Evolutionary conservation across 2,329 filamentous ascomycete genomes (phyloP).

Genomic region (Clarireedia homoeocarpa): DNA sequence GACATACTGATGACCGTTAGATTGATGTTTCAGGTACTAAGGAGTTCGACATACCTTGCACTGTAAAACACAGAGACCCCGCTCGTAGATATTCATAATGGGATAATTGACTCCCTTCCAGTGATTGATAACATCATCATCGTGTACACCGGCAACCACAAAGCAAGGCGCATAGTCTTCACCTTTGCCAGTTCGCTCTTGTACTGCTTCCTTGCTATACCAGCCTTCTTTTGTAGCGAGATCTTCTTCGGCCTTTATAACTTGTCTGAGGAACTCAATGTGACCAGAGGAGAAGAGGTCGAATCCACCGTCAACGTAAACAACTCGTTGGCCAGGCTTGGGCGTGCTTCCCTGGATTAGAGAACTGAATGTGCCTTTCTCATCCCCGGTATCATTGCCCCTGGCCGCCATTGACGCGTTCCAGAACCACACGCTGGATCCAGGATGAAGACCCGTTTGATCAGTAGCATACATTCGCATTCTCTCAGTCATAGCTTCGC

Average conservation of each 20-base stretch:
- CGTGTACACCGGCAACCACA: constrained; percentile 88
- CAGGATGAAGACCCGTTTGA: constrained; percentile 68
- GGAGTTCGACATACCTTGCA: constrained; percentile 58
- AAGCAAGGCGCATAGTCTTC: constrained; percentile 76
- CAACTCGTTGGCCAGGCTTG: constrained; percentile 69
- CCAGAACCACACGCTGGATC: constrained; percentile 84
- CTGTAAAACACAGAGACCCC: constrained; percentile 88
- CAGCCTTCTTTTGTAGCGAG: constrained; percentile 62
- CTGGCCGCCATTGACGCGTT: constrained; percentile 37
- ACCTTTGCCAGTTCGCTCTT: constrained; percentile 54
- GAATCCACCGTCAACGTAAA: constrained; percentile 95
- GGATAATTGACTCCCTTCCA: constrained; percentile 98
- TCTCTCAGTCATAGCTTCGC: constrained; percentile 63
- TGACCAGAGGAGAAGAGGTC: constrained; percentile 96
- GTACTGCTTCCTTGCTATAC: constrained; percentile 58
- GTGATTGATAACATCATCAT: constrained; percentile 89
- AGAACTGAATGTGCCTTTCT: constrained; percentile 56
- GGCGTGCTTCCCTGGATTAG: constrained; percentile 66
- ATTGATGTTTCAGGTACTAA: constrained; percentile 1
- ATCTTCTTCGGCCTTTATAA: constrained; percentile 65
- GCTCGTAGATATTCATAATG: constrained; percentile 99
- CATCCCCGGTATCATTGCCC: constrained; percentile 38
- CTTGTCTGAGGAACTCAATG: constrained; percentile 83
- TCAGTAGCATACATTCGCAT: constrained; percentile 85
- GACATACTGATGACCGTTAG: constrained; percentile 55